Base-by-base conservation (phyloP, 2,329 filamentous ascomycete genomes). In the Coniella lustricola region DNA sequence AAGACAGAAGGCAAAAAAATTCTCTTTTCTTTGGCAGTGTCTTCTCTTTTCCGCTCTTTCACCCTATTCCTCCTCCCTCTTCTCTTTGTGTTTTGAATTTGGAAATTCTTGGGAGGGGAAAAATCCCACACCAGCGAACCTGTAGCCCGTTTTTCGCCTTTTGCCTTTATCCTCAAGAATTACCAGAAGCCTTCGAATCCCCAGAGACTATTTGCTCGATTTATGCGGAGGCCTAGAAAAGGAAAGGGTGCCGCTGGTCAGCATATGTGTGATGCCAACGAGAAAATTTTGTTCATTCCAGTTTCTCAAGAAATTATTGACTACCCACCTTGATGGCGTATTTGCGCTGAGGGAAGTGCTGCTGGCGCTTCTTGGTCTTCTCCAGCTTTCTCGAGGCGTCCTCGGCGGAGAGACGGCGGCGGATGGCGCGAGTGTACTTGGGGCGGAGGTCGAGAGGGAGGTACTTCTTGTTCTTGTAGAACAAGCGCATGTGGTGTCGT, bases 391-490 rank as follows among this genome's bases (percentile, higher is more conserved):
- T 80, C 64, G 82, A 79, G 65, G 86, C 84, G 76, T 98, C 91
- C 81, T 94, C 82, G 73, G 88, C 85, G 68, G 86, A 91, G 76
- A 98, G 81, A 69, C 88, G 82, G 79, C 94, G 88, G 69, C 93
- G 90, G 77, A 97, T 94, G 70, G 90, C 93, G 67, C 93, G 90
- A 70, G 93, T 98, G 80, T 93, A 84, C 87, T 97, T 97, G 70
- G 90, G 75, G 75, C 93, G 88, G 79, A 98, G 90, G 74, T 98
- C 94, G 71, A 98, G 89, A 59, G 93, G 93, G 59, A 90, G 77
- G 83, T 96, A 96, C 82, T 96, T 97, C 88, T 97, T 97, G 85
- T 86, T 87, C 83, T 95, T 94, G 85, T 98, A 98, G 87, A 97
- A 97, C 62, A 97, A 81, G 66, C 90, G 90, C 67, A 98, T 89